phyloP scores from a whole-genome alignment of 1,139 yeast species.

The Meyerozyma guilliermondii region DNA sequence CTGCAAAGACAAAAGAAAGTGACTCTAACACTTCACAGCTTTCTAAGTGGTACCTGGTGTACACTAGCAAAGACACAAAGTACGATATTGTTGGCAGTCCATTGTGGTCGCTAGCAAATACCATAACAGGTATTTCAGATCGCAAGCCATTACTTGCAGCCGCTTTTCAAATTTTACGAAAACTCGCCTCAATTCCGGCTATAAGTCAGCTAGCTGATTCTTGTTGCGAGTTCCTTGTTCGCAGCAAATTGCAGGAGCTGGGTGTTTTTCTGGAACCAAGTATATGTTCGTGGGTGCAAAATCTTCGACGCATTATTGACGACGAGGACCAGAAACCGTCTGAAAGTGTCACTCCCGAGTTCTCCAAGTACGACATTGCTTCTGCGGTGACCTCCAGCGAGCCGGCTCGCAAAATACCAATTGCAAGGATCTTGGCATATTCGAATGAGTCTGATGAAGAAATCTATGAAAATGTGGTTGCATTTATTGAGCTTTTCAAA shows the following conservation, averaged over 20 bases:
- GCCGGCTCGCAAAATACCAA: neutral
- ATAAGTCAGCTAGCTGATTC: neutral
- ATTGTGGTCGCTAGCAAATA: conserved; percentile 22
- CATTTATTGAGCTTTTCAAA: neutral
- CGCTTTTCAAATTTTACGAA: conserved; percentile 10
- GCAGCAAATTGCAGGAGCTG: conserved; percentile 16
- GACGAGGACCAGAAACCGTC: conserved; percentile 4
- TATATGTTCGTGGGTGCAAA: conserved; percentile 7
- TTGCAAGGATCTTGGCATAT: neutral
- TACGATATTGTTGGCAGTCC: conserved; percentile 12
- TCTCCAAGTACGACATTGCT: neutral
- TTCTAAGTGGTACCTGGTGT: neutral
- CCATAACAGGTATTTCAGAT: conserved; percentile 21
- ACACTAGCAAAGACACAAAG: neutral
- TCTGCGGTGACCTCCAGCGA: neutral
- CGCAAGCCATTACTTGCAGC: conserved; percentile 25
- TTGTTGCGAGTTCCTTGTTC: conserved; percentile 9
- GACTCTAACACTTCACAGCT: conserved; percentile 2
- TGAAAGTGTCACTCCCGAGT: neutral
- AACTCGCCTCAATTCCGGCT: conserved; percentile 6
- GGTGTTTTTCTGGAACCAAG: conserved; percentile 6
- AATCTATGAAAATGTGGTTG: neutral
- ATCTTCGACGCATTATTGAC: conserved; percentile 11
- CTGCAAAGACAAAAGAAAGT: neutral
- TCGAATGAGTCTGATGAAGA: neutral